Conservation (phyloP, 768 basidiomycete genomes). For the Termitomyces sp. region DNA sequence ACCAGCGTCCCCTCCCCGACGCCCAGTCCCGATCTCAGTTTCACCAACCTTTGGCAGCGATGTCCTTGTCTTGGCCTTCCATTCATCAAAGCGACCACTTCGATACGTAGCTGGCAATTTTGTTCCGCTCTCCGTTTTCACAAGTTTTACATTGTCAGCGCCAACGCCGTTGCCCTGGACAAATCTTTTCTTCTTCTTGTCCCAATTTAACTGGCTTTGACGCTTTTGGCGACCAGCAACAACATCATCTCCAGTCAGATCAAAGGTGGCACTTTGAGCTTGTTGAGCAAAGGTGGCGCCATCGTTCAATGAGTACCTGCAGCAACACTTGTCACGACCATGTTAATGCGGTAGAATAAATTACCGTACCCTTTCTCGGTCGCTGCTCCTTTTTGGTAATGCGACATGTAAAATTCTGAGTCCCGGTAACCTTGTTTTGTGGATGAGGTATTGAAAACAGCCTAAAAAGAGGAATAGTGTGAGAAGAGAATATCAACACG, state of each 20-base stretch:
- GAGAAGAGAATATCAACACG: background rate
- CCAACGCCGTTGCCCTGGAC: slow-evolving; percentile 80
- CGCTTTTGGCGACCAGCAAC: slow-evolving; percentile 50
- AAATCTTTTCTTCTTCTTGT: slow-evolving; percentile 95
- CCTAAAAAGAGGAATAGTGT: slow-evolving; percentile 31
- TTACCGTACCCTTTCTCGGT: slow-evolving; percentile 82
- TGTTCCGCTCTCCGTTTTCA: slow-evolving; percentile 88
- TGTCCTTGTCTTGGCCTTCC: slow-evolving; percentile 77
- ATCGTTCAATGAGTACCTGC: slow-evolving; percentile 83
- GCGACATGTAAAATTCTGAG: slow-evolving; percentile 85
- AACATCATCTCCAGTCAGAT: slow-evolving; percentile 77
- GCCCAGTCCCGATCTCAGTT: slow-evolving; percentile 45
- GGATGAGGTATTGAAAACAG: slow-evolving; percentile 55
- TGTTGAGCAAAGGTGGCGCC: slow-evolving; percentile 86
- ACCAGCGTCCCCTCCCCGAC: slow-evolving; percentile 32
- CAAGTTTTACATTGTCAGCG: slow-evolving; percentile 90
- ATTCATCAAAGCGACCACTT: slow-evolving; percentile 92
- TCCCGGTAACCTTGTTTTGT: slow-evolving; percentile 62
- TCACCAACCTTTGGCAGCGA: slow-evolving; percentile 81
- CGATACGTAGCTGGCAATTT: slow-evolving; percentile 89
- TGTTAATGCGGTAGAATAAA: background rate
- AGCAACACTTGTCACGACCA: background rate
- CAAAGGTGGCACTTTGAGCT: slow-evolving; percentile 74
- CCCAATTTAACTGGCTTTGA: slow-evolving; percentile 77
- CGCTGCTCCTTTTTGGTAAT: slow-evolving; percentile 80